Evolutionary conservation across 768 basidiomycete genomes (phyloP).

Genomic region (Lentinula aciculospora): DNA sequence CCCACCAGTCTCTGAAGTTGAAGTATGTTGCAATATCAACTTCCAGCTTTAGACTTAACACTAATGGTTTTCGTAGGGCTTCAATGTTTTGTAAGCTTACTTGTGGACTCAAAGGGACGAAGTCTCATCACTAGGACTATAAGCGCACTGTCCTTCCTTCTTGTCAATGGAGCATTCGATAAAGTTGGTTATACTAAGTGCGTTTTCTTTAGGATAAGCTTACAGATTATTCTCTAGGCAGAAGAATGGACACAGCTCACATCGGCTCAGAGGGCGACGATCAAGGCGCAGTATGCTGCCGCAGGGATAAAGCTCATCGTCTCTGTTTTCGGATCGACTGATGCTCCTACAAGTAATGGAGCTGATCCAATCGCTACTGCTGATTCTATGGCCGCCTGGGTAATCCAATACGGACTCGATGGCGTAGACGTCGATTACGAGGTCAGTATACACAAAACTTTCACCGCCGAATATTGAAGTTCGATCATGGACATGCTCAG

Average conservation of each 20-base stretch:
- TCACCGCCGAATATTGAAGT: background rate
- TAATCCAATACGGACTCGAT: slow-evolving; percentile 54
- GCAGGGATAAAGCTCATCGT: slow-evolving; percentile 58
- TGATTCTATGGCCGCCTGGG: slow-evolving; percentile 60
- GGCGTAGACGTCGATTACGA: slow-evolving; percentile 77
- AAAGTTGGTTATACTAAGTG: background rate
- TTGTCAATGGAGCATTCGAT: slow-evolving; percentile 35
- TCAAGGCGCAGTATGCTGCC: slow-evolving; percentile 41
- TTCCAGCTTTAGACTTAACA: background rate
- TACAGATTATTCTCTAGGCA: slow-evolving; percentile 22
- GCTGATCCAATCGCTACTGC: slow-evolving; percentile 61
- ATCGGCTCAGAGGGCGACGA: slow-evolving; percentile 29
- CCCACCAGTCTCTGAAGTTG: slow-evolving; percentile 24
- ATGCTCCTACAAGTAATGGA: slow-evolving; percentile 37
- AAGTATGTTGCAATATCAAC: slow-evolving; percentile 15
- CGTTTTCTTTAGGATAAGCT: background rate
- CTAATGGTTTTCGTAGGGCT: slow-evolving; percentile 15
- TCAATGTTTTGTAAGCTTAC: slow-evolving; percentile 20
- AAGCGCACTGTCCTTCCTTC: slow-evolving; percentile 33
- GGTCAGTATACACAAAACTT: slow-evolving; percentile 17
- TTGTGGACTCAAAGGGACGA: background rate
- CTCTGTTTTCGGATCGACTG: slow-evolving; percentile 40
- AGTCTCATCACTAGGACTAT: background rate
- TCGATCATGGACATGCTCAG: slow-evolving; percentile 20
- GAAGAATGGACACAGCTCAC: slow-evolving; percentile 37